Base-by-base conservation (phyloP, 1,284 basidiomycete species). In the Puccinia hordei region DNA sequence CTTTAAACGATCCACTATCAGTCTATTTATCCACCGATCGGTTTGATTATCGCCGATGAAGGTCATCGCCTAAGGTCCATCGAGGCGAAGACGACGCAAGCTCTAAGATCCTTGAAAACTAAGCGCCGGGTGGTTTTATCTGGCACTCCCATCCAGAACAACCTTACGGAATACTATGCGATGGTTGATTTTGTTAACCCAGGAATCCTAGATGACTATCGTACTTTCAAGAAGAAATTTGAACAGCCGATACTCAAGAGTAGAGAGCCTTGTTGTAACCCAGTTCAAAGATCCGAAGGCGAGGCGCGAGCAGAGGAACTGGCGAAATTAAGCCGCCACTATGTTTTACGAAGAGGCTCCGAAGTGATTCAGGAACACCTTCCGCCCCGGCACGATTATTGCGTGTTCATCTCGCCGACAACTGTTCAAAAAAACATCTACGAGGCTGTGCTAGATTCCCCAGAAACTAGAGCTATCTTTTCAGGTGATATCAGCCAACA, bases 111-210 rank as follows among this genome's bases (percentile, higher is more conserved):
- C 0, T 88, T 80, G n/a, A 73, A 80, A 53, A 80, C 77, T 17
- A 59, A 49, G 15, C 68, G 77, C 9, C 80, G 81, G 0, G 79
- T 87, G 85, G 96, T 99, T 73, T 88, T 99, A 2, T 96, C 95
- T 0, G 97, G 97, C 24, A 99, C 97, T 1, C 97, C 97, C 0
- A 94, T 80, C 35, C 83, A 99, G 86, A 99, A 99, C 85, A 94
- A 98, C 85, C 87, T 99, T 24, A 89, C 92, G 80, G 97, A 99
- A 86, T 97, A 97, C 84, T 95, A 95, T 86, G 90, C 95, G 5
- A 98, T 98, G 95, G 93, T 93, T 17, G 91, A 98, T 82, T 99
- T 98, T 85, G 94, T 94, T 84, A 96, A 95, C 85, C 95, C 95
- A 24, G 92, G 92, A 27, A 86, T 97, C 22, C 89, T 98, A 46